Percentiles rank a stretch among this genome's conserved stretches.
These are phyloP conservation scores for Dalbergia oliveri DNA, from an alignment of 306 rosid species.

Conservation along the genomic window DNA sequence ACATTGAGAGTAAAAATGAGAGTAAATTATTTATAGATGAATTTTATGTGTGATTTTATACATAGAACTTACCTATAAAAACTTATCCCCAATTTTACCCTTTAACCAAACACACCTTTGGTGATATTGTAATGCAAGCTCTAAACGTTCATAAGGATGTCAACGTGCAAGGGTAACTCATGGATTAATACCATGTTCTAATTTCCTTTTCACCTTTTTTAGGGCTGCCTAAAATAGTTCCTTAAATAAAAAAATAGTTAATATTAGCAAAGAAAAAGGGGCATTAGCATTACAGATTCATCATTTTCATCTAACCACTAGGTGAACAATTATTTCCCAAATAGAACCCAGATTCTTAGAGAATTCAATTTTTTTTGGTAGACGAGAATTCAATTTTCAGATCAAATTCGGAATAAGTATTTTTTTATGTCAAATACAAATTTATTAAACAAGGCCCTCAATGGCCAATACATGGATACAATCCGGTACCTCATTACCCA, in stretches of 20 bases:
- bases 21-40: too few species aligned
- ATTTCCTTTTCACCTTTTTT: not conserved
- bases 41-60: too few species aligned
- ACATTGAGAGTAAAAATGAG: too few species aligned
- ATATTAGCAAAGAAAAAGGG: not conserved
- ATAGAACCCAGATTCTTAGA: not conserved
- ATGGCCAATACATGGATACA: too few species aligned
- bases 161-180: not conserved
- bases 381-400: not conserved
- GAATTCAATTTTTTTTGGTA: too few species aligned
- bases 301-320: constrained; percentile 20
- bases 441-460: too few species aligned
- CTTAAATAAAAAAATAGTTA: not conserved
- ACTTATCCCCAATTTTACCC: too few species aligned
- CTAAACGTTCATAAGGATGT: not conserved
- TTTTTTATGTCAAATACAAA: too few species aligned
- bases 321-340: not conserved
- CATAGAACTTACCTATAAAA: too few species aligned
- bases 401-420: not conserved
- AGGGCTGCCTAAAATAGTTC: not conserved
- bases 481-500: too few species aligned
- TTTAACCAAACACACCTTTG: not conserved
- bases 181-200: not conserved
- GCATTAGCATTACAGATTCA: not conserved
- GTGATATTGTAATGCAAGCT: not conserved